A percentile compares a stretch with the other conserved stretches of the same genome.
Evolutionary conservation across 1,284 basidiomycete species (phyloP).

Genomic region (Leccinum fallax): DNA sequence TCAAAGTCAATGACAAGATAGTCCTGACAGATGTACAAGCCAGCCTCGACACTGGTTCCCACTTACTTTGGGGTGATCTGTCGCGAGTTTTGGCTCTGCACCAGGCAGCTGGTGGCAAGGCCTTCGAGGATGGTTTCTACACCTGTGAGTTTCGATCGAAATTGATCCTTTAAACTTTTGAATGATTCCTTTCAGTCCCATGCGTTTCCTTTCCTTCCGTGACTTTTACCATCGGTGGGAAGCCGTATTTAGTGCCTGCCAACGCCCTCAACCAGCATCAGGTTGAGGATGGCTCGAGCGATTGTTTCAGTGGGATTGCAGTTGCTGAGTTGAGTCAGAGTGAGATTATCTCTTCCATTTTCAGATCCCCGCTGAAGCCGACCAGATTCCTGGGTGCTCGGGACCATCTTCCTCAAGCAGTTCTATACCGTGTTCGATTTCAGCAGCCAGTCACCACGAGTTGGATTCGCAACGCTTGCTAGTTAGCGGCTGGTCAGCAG

Average conservation of each 20-base stretch:
- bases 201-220: neutral
- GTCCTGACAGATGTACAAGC: neutral
- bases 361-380: no score
- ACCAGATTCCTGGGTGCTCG: no score
- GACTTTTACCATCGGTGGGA: neutral
- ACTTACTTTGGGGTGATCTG: neutral
- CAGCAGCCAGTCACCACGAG: neutral
- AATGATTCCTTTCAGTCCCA: neutral
- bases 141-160: neutral
- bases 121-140: neutral
- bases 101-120: neutral
- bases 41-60: neutral
- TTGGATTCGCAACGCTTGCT: neutral
- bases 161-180: neutral
- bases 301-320: neutral
- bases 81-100: neutral
- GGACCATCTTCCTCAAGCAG: neutral
- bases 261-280: neutral
- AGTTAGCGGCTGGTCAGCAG: no score
- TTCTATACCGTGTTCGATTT: neutral
- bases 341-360: neutral
- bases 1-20: neutral
- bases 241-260: neutral
- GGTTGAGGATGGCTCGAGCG: neutral
- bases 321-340: neutral